phyloP scores from a whole-genome alignment of 768 basidiomycete species.

The Clitopilus hobsonii region DNA sequence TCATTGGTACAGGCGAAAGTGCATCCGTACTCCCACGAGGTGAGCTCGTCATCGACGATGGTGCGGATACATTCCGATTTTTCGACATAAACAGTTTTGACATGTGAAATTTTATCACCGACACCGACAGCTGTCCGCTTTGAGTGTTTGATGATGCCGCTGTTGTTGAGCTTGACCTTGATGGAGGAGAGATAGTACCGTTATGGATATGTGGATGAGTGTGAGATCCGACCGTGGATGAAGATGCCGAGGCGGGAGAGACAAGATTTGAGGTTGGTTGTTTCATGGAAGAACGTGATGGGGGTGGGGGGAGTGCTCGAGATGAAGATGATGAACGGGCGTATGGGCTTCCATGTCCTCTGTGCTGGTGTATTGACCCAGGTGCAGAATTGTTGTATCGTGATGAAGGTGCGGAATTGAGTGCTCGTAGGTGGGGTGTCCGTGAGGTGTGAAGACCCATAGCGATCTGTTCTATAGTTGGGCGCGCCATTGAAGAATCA shows the following conservation, averaged over 20 bases:
- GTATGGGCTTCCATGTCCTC: slow-evolving; percentile 13
- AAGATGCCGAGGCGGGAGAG: slow-evolving; percentile 36
- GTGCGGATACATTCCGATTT: slow-evolving; percentile 33
- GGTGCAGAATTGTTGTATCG: slow-evolving; percentile 21
- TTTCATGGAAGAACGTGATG: slow-evolving; percentile 63
- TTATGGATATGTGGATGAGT: slow-evolving; percentile 20
- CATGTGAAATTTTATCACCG: slow-evolving; percentile 39
- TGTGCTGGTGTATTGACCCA: slow-evolving; percentile 17
- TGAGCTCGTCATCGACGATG: slow-evolving; percentile 21
- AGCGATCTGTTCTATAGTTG: slow-evolving; percentile 72
- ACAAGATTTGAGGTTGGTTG: slow-evolving; percentile 31
- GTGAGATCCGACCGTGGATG: slow-evolving; percentile 43
- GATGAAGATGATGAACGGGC: slow-evolving; percentile 20
- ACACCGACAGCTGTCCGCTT: slow-evolving; percentile 25
- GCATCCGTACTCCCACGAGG: slow-evolving; percentile 15
- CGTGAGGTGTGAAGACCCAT: slow-evolving; percentile 78
- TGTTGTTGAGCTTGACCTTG: slow-evolving; percentile 8
- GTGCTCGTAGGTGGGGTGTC: slow-evolving; percentile 63
- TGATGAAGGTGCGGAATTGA: slow-evolving; percentile 26
- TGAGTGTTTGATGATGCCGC: slow-evolving; percentile 1
- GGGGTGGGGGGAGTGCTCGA: slow-evolving; percentile 44
- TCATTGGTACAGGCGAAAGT: slow-evolving; percentile 18
- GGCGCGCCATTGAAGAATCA: slow-evolving; percentile 39
- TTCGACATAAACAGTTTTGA: slow-evolving; percentile 48
- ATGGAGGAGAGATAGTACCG: slow-evolving; percentile 11